Base-by-base conservation (phyloP, 768 basidiomycete genomes). In the Amanita molliuscula region DNA sequence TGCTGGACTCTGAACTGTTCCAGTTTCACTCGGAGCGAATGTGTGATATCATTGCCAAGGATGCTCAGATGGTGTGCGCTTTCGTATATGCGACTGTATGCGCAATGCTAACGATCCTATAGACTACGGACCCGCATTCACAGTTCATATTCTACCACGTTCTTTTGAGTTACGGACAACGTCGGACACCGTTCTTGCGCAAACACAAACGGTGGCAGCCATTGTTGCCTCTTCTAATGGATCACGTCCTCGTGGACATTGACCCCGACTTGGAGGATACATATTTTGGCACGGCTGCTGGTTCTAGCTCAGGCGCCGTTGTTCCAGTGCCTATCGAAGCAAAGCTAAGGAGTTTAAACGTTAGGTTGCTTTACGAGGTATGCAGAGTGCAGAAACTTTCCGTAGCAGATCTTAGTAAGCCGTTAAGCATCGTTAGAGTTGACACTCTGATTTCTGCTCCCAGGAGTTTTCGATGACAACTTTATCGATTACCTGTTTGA, bases 401-500 rank as follows among this genome's bases (percentile, higher is more conserved):
- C 6, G 63, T 77, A 15, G 75, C 76, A 43, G 94, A 96, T 63
- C 67, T 97, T n/a, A 72, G 91, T 90, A 59, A 55, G 86, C 71
- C 40, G 25, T 31, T 36, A 37, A n/a, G 34, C 43, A n/a, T 33
- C 41, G 28, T 33, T 13, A 36, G 7, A 1, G 37, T 28, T 33
- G 23, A 31, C 21, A 37, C 35, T 15, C 37, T 56, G 4, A 53
- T 47, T 25, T 28, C 15, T 34, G 38, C 26, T 38, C 35, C 3
- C 56, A 95, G 92, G 74, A 35, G 72, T 85, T 42, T 98, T 96
- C 61, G 74, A 78, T 55, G 88, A 95, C 55, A 44, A 69, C 0
- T 96, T 97, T 63, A 82, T 99, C 42, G 88, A 93, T 53, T 79
- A 84, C 58, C 66, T 99, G 41, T 95, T 96, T 58, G 88, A 95